Evolutionary conservation across 2,329 filamentous ascomycete genomes (phyloP).

Genomic region (Aspergillus hiratsukae): DNA sequence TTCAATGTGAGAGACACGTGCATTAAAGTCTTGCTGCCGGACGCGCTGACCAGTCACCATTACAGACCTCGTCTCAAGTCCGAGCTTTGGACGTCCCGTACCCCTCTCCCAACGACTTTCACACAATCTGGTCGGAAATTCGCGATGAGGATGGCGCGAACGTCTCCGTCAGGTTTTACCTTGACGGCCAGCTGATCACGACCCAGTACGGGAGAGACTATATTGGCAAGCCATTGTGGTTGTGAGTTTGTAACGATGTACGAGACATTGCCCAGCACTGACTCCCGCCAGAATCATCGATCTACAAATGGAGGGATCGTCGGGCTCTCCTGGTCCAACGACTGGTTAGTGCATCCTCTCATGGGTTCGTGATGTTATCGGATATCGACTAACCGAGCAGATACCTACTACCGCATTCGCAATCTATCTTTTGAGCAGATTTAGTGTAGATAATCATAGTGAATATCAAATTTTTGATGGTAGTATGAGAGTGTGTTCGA

Average conservation of each 20-base stretch:
- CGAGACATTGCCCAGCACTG: background rate
- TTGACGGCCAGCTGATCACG: constrained; percentile 48
- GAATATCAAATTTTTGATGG: background rate
- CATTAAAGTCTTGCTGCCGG: background rate
- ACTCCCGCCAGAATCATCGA: constrained; percentile 16
- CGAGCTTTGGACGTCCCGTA: constrained; percentile 48
- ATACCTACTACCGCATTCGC: constrained; percentile 8
- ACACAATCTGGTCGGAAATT: constrained; percentile 49
- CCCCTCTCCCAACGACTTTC: constrained; percentile 43
- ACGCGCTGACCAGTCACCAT: background rate
- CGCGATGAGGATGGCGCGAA: constrained; percentile 50
- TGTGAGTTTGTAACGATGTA: constrained; percentile 8
- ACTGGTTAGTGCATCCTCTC: constrained; percentile 4
- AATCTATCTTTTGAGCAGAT: constrained; percentile 9
- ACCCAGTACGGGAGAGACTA: constrained; percentile 50
- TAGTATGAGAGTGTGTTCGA: background rate
- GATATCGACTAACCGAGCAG: background rate
- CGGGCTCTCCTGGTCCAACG: constrained; percentile 10
- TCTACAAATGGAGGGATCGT: constrained; percentile 23
- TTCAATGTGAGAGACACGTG: constrained; percentile 13
- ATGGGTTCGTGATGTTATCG: background rate
- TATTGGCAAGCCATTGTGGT: constrained; percentile 43
- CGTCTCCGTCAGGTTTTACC: constrained; percentile 51
- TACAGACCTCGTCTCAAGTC: constrained; percentile 41
- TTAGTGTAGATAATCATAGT: background rate